Percentiles rank a stretch among this genome's conserved stretches.
Conservation (phyloP, 2,329 filamentous ascomycete species). For the Lecanoromycetidae sp. region DNA sequence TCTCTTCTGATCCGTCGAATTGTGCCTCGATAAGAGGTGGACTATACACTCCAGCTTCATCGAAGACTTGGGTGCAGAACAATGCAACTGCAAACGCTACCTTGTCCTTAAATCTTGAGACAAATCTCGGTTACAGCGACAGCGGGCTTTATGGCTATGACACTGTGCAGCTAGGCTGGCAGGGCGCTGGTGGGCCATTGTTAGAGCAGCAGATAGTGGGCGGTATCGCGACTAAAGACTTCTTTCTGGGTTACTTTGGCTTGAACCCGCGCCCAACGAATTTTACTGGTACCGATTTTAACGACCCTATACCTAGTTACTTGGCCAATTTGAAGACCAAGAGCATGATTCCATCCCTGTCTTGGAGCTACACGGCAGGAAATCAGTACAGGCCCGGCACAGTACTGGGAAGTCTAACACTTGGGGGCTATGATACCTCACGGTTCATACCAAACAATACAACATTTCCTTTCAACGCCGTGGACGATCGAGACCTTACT, state of each 20-base stretch:
- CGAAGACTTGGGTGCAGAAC: constrained; percentile 14
- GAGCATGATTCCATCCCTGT: constrained; percentile 17
- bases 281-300: constrained; percentile 25
- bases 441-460: constrained; percentile 17
- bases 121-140: constrained; percentile 13
- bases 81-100: constrained; percentile 2
- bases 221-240: constrained; percentile 25
- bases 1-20: constrained; percentile 6
- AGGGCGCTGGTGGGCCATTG: constrained; percentile 17
- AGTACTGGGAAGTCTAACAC: constrained; percentile 17
- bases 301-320: constrained; percentile 8
- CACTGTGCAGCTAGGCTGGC: constrained; percentile 16
- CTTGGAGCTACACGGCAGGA: constrained; percentile 20
- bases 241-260: constrained; percentile 29
- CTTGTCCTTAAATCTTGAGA: constrained; percentile 14
- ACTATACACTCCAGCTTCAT: constrained; percentile 1
- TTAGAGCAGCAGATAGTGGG: constrained; percentile 27
- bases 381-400: constrained; percentile 13
- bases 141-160: constrained; percentile 18
- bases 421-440: constrained; percentile 21
- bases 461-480: constrained; percentile 14
- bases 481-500: constrained; percentile 14
- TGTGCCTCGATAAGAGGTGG: constrained; percentile 13
- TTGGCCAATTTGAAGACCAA: constrained; percentile 18
- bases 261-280: constrained; percentile 28